phyloP scores from a whole-genome alignment of 768 basidiomycete genomes.

The Pholiota conissans region DNA sequence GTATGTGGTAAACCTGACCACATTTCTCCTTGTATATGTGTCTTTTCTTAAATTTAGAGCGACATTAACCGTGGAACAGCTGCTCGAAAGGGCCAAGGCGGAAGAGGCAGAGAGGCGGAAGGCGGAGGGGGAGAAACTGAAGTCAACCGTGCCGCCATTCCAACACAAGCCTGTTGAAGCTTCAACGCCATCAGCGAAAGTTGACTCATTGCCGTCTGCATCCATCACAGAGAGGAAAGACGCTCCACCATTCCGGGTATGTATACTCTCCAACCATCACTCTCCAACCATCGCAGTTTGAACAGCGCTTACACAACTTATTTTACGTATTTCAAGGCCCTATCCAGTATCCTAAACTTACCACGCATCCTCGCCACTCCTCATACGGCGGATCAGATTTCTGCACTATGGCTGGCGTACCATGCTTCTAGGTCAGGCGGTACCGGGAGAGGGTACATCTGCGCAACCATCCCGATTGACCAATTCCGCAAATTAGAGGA shows the following conservation, averaged over 20 bases:
- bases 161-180: constrained; percentile 1
- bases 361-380: constrained; percentile 63
- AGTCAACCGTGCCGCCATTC: constrained; percentile 16
- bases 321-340: constrained; percentile 59
- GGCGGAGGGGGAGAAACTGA: constrained; percentile 24
- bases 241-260: constrained; percentile 21
- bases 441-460: constrained; percentile 83
- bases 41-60: constrained; percentile 31
- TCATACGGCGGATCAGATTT: constrained; percentile 73
- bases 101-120: constrained; percentile 19
- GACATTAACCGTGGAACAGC: constrained; percentile 36
- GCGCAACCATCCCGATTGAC: constrained; percentile 74
- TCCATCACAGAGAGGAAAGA: constrained; percentile 20
- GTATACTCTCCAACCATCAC: background rate
- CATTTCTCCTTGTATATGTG: background rate
- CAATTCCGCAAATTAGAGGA: constrained; percentile 71
- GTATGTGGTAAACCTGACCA: constrained; percentile 13
- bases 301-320: no score
- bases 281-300: no score
- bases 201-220: background rate
- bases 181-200: background rate
- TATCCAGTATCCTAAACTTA: constrained; percentile 80
- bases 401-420: constrained; percentile 86
- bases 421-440: constrained; percentile 80
- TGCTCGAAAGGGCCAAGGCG: constrained; percentile 24